Conservation (phyloP, 148 eudicot genomes). For the Rhododendron simsii region DNA sequence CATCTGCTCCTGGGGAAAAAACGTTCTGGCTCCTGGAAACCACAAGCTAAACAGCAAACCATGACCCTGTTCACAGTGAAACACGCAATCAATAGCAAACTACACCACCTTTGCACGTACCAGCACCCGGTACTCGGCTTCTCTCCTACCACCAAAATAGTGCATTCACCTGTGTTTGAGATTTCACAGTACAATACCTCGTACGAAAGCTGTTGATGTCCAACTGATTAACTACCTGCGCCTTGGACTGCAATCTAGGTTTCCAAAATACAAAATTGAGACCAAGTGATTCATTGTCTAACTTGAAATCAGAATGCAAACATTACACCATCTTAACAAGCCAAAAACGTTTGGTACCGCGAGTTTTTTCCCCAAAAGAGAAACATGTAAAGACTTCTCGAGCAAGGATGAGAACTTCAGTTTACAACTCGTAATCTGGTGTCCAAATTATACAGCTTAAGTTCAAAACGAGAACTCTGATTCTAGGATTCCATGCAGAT, state of each 20-base stretch:
- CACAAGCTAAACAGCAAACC: neutral
- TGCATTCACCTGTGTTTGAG: neutral
- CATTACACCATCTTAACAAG: neutral
- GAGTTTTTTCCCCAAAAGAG: neutral
- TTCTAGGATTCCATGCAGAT: neutral
- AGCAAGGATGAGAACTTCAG: neutral
- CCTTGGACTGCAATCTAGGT: neutral
- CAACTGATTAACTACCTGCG: neutral
- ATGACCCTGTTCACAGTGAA: neutral
- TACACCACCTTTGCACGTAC: neutral
- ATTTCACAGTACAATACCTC: neutral
- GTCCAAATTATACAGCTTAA: neutral
- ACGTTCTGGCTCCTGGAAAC: neutral
- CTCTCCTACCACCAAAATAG: neutral
- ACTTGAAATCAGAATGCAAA: neutral
- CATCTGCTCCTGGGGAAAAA: neutral
- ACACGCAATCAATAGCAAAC: neutral
- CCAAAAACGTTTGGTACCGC: neutral
- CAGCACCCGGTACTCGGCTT: neutral
- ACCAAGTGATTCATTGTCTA: neutral
- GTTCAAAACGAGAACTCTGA: neutral
- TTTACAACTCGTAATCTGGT: neutral
- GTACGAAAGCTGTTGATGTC: neutral
- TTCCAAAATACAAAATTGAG: neutral
- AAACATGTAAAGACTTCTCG: neutral